Percentiles rank a stretch among this genome's conserved stretches.
Evolutionary conservation across 2,329 filamentous ascomycete species (phyloP).

Genomic region (Trichoderma endophyticum): DNA sequence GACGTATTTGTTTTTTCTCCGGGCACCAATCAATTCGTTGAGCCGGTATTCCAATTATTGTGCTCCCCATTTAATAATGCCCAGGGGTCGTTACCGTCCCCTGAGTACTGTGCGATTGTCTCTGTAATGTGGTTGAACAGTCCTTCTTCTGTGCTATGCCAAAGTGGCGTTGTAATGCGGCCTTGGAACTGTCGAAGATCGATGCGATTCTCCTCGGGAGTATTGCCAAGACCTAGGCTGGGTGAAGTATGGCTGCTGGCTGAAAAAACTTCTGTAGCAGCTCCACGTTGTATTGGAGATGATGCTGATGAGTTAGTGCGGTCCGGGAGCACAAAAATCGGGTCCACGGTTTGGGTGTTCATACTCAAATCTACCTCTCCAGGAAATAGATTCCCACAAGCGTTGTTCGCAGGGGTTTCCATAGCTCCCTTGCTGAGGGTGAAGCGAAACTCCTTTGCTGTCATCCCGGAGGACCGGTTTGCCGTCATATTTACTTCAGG

Average conservation of each 20-base stretch:
- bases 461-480: neutral
- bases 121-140: conserved; percentile 31
- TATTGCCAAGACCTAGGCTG: conserved; percentile 34
- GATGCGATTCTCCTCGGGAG: conserved; percentile 35
- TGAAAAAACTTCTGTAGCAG: conserved; percentile 25
- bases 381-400: neutral
- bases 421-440: neutral
- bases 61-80: conserved; percentile 30
- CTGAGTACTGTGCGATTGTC: conserved; percentile 25
- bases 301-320: conserved; percentile 35
- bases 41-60: conserved; percentile 25
- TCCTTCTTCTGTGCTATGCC: conserved; percentile 31
- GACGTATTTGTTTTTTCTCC: neutral
- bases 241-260: conserved; percentile 34
- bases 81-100: conserved; percentile 29
- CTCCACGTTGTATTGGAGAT: conserved; percentile 28
- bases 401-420: neutral
- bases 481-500: conserved; percentile 19
- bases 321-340: conserved; percentile 28
- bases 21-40: neutral
- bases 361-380: neutral
- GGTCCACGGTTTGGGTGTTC: neutral
- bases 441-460: neutral
- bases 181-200: conserved; percentile 35
- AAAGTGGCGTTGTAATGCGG: conserved; percentile 30